Evolutionary conservation across 2,329 filamentous ascomycete species (phyloP), one percentile per base, ranked within the genome.

Genomic region (Parastagonospora nodorum): DNA sequence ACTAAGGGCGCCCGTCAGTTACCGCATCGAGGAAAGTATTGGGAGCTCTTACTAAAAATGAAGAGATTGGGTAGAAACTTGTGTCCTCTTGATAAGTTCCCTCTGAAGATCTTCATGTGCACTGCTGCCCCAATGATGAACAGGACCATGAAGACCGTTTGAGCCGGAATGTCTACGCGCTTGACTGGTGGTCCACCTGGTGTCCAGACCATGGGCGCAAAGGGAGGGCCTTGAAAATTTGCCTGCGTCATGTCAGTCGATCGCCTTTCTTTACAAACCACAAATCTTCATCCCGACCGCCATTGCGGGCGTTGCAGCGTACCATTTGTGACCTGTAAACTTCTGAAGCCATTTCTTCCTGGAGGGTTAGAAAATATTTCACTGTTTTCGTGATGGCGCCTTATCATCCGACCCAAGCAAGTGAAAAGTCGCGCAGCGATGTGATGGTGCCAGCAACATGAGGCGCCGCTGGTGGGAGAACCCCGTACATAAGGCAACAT

Each of bases 51-150:
- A 74, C 73, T 67, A 41, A 78, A 78, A 2, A 79, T 60, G 48
- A 75, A 60, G 11, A 61, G 52, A 30, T 66, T 74, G 45, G 77
- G 61, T 7, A 77, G 35, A 45, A 80, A 80, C 19, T 75, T 76
- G 56, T 78, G 75, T 1, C 66, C 67, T 44, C 64, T 58, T 29
- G 61, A 55, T 45, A 50, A 63, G 54, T 79, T 79, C 28, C 60
- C 52, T 53, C 71, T 69, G 49, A 78, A 74, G 29, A 76, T 74
- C 3, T 65, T 68, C 72, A 78, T 77, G 54, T 79, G 74, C 5
- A 64, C 60, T 7, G 62, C 62, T 5, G 74, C 77, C n/a, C 66
- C 70, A 41, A 66, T 36, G 30, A 77, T 54, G 61, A 72, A 80
- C n/a, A 79, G 61, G 16, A 67, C 27, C 30, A 79, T 66, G 52